Evolutionary conservation across 768 basidiomycete genomes (phyloP), one percentile per base, ranked within the genome.

Genomic region (Neoboletus brunneissimus): DNA sequence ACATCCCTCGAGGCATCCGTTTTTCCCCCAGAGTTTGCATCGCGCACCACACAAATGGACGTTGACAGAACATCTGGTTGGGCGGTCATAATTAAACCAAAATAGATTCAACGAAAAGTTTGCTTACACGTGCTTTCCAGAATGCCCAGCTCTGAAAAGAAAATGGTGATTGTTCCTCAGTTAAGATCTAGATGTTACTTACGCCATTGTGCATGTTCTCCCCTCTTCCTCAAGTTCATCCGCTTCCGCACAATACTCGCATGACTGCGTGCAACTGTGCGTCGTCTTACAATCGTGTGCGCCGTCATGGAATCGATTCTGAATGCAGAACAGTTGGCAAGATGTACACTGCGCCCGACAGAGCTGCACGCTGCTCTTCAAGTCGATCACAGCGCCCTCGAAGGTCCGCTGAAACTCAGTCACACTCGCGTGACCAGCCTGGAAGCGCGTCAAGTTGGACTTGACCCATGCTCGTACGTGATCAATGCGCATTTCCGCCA

Each of bases 21-120:
- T 70, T 57, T 73, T 81, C 8, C 75, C 78, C 18, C 59, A 58
- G 6, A 83, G 70, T 38, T 66, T 66, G 64, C 85, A 87, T 15
- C 68, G 73, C 43, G 76, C 70, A 15, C 83, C 86, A 53, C 85
- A 86, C 37, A 85, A 65, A 69, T 86, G 85, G 27, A 69, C 43
- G 32, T 76, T 72, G 7, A 82, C 76, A 22, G 74, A 73, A 63
- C 85, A 87, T 38, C 85, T 87, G 38, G 35, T 45, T 37, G 6
- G 32, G 41, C 34, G 51, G 10, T 35, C 9, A 25, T 35, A 37
- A 48, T 41, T 5, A 1, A 45, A 27, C 37, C 10, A 31, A 5
- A 9, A 15, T 5, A 18, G 20, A 38, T 38, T 35, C 11, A 4
- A 15, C 4, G 25, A 48, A 50, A 27, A 12, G 55, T 74, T 48